These are phyloP conservation scores for Plasmodium knowlesi DNA, from an alignment of 169 alveolate genomes.

Conservation along the genomic window DNA sequence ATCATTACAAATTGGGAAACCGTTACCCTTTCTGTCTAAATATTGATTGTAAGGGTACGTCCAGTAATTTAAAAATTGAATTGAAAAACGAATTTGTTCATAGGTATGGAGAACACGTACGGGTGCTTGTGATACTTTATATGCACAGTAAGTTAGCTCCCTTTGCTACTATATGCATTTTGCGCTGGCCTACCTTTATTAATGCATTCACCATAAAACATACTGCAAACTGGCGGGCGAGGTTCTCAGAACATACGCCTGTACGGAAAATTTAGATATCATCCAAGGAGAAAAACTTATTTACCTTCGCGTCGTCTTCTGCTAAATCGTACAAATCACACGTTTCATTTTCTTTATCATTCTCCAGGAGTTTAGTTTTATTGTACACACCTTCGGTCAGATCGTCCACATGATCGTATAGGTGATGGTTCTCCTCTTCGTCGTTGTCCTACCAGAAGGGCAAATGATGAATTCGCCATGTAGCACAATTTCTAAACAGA, in stretches of 20 bases:
- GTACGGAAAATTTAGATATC: neutral
- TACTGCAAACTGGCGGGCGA: neutral
- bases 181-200: neutral
- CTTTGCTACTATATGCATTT: neutral
- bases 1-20: neutral
- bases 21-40: neutral
- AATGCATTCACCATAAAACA: neutral
- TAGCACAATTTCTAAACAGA: neutral
- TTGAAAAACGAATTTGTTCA: neutral
- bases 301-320: constrained; percentile 18
- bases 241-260: neutral
- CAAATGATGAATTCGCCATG: neutral
- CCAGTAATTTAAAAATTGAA: neutral
- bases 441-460: neutral
- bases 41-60: neutral
- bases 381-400: neutral
- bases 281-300: constrained; percentile 41
- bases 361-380: constrained; percentile 38
- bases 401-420: neutral
- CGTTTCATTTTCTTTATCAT: constrained; percentile 16
- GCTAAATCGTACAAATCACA: constrained; percentile 21
- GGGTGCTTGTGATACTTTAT: neutral
- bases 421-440: neutral
- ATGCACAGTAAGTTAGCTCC: neutral
- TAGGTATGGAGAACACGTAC: neutral